Evolutionary conservation across 768 basidiomycete genomes (phyloP).

Genomic region (Leucogyrophana mollusca): DNA sequence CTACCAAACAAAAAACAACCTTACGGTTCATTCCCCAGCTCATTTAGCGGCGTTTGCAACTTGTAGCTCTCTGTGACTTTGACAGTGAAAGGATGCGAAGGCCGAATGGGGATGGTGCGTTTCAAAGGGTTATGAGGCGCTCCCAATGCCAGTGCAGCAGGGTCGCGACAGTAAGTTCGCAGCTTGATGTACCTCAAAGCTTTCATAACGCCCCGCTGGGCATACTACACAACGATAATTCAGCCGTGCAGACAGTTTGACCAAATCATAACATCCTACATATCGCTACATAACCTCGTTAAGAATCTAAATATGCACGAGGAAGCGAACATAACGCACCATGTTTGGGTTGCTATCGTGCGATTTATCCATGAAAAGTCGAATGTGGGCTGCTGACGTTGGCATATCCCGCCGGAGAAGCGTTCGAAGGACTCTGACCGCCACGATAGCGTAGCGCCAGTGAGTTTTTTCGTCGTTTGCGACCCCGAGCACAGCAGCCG

Average conservation of each 20-base stretch:
- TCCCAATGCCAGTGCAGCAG: conserved; percentile 59
- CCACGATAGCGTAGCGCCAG: conserved; percentile 77
- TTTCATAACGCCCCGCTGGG: conserved; percentile 76
- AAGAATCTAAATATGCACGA: not conserved
- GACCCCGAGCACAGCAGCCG: conserved; percentile 47
- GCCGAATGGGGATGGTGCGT: conserved; percentile 45
- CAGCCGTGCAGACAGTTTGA: conserved; percentile 4
- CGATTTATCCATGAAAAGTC: conserved; percentile 59
- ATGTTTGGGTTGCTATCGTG: conserved; percentile 66
- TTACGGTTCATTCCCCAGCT: conserved; percentile 35
- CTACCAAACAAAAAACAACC: not conserved
- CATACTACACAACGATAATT: conserved; percentile 43
- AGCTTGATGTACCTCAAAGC: conserved; percentile 75
- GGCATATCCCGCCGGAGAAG: conserved; percentile 66
- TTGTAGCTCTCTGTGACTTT: conserved; percentile 57
- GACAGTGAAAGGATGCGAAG: conserved; percentile 50
- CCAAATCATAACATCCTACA: conserved; percentile 34
- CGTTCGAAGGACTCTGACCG: conserved; percentile 64
- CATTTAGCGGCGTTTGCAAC: conserved; percentile 33
- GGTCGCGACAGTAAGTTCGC: conserved; percentile 61
- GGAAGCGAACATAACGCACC: conserved; percentile 37
- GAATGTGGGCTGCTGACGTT: conserved; percentile 44
- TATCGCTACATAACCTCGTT: conserved; percentile 45
- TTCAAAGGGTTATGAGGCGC: conserved; percentile 69
- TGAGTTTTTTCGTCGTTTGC: conserved; percentile 64